Evolutionary conservation across 202 grass and related monocot species (phyloP), one percentile per base, ranked within the genome.

Genomic region (Saccharum hybrid): DNA sequence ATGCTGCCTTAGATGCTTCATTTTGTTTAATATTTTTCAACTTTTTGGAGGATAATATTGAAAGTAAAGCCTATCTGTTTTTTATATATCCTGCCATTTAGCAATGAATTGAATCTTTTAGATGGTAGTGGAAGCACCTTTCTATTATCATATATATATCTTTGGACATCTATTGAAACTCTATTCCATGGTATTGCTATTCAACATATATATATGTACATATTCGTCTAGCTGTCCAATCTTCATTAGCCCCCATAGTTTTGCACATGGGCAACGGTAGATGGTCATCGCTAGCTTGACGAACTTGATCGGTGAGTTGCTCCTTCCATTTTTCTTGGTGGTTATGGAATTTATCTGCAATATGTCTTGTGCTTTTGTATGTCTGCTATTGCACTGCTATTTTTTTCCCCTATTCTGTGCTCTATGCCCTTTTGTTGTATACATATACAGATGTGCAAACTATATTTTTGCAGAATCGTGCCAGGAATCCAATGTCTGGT

Each of bases 401-500:
- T 43, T 83, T 83, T 81, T 85, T n/a, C n/a, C 41, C 12, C 21
- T 66, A 77, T 88, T 41, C 56, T 85, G 63, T 66, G 39, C 61
- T 74, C 54, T 63, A 83, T 68, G 13, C 68, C 82, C 10, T 80
- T 72, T 90, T 86, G 33, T 76, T 66, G 14, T 91, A 87, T 88
- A 61, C 81, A 89, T 66, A 76, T 89, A 90, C 80, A 90, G 69
- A 89, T 94, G 83, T 82, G 82, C 67, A 82, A 85, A 83, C 81
- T 88, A 83, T 87, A 89, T 88, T 92, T 78, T 88, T 90, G 86
- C 96, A 99, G 96, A 89, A 88, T 73, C 96, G 93, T 86, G 66
- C 72, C 63, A 96, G 96, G 82, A 99, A 99, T 57, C 82, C 79
- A 70, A 94, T 90, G 83, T 78, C 90, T 86, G 91, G 96, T 77